Percentiles rank a stretch among this genome's conserved stretches.
Evolutionary conservation across 345 rosid species (phyloP).

Genomic region (Pugionium cornutum): DNA sequence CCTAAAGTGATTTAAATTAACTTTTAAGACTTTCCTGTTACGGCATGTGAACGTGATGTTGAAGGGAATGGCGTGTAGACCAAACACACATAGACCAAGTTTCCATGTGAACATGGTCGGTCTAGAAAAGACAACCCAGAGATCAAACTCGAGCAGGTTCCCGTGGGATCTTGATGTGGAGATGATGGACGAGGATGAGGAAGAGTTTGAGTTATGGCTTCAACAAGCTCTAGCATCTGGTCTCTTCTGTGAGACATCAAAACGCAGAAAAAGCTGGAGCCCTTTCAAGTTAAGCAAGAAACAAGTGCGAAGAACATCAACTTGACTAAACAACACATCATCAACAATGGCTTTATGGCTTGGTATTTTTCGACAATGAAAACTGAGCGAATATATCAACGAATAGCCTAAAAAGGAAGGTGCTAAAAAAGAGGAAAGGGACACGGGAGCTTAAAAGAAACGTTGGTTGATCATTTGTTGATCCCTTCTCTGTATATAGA

Average conservation of each 20-base stretch:
- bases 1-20: conserved; percentile 1
- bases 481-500: conserved; percentile 27
- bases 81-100: conserved; percentile 93
- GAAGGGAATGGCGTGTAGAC: conserved; percentile 95
- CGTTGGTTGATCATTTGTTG: background rate
- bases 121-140: conserved; percentile 69
- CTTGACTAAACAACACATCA: conserved; percentile 35
- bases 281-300: conserved; percentile 84
- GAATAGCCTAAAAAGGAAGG: conserved; percentile 9
- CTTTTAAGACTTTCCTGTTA: background rate
- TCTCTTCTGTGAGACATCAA: conserved; percentile 82
- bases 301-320: conserved; percentile 90
- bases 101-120: conserved; percentile 97
- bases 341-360: background rate
- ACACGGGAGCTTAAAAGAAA: conserved; percentile 19
- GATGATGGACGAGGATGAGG: conserved; percentile 88
- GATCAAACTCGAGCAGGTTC: conserved; percentile 80
- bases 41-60: conserved; percentile 20
- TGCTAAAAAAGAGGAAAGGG: conserved; percentile 8
- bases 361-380: conserved; percentile 6
- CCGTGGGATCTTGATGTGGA: conserved; percentile 96
- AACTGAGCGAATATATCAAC: background rate
- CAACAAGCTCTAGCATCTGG: conserved; percentile 91
- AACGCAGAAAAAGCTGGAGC: conserved; percentile 93
- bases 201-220: conserved; percentile 88